Conservation (phyloP, 2,329 filamentous ascomycete species). For the Aspergillus bombycis region DNA sequence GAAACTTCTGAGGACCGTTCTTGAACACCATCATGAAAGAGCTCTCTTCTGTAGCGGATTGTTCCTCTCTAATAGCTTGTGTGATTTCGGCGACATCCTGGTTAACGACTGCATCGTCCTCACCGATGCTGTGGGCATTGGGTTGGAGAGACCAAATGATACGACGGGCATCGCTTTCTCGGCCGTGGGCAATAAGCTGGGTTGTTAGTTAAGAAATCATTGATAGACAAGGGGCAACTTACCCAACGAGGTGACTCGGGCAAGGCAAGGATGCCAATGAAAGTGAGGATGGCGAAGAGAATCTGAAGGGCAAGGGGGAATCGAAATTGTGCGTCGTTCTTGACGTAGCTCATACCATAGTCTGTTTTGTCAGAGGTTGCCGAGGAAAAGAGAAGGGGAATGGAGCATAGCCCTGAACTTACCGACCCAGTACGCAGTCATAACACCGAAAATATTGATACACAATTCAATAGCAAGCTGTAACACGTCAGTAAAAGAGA, state of each 20-base stretch:
- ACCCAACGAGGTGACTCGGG: conserved; percentile 51
- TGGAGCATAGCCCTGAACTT: conserved; percentile 4
- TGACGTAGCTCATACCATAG: conserved; percentile 33
- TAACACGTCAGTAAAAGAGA: conserved; percentile 14
- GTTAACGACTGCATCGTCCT: conserved; percentile 31
- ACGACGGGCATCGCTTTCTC: conserved; percentile 40
- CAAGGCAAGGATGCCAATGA: conserved; percentile 36
- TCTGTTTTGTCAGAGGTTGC: conserved; percentile 12
- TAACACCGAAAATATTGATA: conserved; percentile 36
- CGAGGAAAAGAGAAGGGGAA: background rate
- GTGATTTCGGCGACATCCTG: conserved; percentile 27
- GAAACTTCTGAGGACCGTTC: conserved; percentile 29
- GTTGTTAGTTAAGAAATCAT: background rate
- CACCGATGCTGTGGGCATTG: conserved; percentile 25
- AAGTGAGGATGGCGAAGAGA: conserved; percentile 33
- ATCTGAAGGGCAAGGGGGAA: conserved; percentile 39
- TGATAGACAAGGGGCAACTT: background rate
- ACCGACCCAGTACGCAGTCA: conserved; percentile 41
- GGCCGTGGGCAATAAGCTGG: conserved; percentile 37
- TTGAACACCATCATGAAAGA: conserved; percentile 29
- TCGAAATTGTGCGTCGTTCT: conserved; percentile 33
- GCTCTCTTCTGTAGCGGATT: conserved; percentile 24
- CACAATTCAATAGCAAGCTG: conserved; percentile 33
- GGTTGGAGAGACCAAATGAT: conserved; percentile 39
- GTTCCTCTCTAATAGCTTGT: conserved; percentile 28